phyloP scores from a whole-genome alignment of 129 eudicot species.

The Artemisia argyi region DNA sequence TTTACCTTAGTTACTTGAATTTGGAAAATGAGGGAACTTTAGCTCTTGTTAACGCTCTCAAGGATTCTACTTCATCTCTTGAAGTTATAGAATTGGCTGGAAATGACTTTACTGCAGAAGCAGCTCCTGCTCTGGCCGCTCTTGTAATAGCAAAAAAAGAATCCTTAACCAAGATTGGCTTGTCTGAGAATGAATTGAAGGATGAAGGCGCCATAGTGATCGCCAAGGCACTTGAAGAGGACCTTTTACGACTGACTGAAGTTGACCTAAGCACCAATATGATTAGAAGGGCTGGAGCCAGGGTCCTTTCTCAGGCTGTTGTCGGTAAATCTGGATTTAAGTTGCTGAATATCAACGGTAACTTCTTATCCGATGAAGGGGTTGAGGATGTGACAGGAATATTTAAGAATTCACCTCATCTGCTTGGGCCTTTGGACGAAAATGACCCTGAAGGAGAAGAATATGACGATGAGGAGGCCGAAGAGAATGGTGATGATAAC shows the following conservation, averaged over 20 bases:
- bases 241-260: conserved; percentile 52
- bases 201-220: conserved; percentile 71
- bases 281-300: conserved; percentile 75
- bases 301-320: conserved; percentile 69
- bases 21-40: conserved; percentile 50
- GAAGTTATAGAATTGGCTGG: conserved; percentile 76
- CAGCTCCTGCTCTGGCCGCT: conserved; percentile 58
- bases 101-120: conserved; percentile 56
- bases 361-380: conserved; percentile 81
- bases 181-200: conserved; percentile 68
- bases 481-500: conserved; percentile 32
- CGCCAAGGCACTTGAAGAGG: conserved; percentile 60
- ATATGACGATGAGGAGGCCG: conserved; percentile 45
- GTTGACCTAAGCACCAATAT: conserved; percentile 63
- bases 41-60: conserved; percentile 43
- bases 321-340: conserved; percentile 50
- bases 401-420: conserved; percentile 43
- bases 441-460: conserved; percentile 86
- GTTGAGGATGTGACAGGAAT: conserved; percentile 61
- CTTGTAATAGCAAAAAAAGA: conserved; percentile 43
- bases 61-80: conserved; percentile 43
- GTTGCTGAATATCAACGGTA: conserved; percentile 62
- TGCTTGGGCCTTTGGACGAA: conserved; percentile 70
- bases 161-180: conserved; percentile 47
- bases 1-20: conserved; percentile 58